phyloP scores from a whole-genome alignment of 2,329 filamentous ascomycete species.

The Alternaria metachromatica region DNA sequence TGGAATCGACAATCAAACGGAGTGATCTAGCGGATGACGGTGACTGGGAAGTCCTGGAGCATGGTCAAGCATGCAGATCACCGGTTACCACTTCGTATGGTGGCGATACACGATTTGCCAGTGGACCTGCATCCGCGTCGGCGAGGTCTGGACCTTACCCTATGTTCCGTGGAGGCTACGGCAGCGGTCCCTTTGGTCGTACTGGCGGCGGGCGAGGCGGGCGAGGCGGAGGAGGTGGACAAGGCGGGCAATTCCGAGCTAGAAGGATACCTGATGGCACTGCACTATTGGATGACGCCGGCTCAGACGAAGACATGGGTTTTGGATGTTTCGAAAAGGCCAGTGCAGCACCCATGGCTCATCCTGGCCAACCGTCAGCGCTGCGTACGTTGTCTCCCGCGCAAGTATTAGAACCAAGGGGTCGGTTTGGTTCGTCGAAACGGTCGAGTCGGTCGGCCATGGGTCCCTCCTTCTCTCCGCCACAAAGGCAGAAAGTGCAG shows the following conservation, averaged over 20 bases:
- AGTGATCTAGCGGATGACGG: background rate
- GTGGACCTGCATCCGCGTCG: background rate
- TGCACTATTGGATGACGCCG: background rate
- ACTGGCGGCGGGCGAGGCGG: background rate
- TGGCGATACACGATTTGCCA: background rate
- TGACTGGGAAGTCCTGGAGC: constrained; percentile 1
- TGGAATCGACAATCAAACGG: background rate
- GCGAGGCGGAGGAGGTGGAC: background rate
- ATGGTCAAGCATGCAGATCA: background rate
- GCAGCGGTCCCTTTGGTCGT: background rate
- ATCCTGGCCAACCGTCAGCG: background rate
- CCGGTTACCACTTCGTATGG: background rate
- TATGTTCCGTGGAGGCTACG: background rate
- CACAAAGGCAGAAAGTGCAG: background rate
- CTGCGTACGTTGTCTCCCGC: background rate
- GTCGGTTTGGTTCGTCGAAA: background rate
- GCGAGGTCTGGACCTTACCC: background rate
- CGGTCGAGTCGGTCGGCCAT: background rate
- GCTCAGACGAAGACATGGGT: background rate
- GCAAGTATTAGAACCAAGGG: background rate
- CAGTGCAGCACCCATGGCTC: background rate
- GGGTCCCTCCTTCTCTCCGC: background rate
- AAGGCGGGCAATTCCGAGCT: background rate
- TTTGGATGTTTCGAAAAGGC: background rate
- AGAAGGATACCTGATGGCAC: background rate